Evolutionary conservation across 768 basidiomycete species (phyloP).

Genomic region (Tricholoma sp.): DNA sequence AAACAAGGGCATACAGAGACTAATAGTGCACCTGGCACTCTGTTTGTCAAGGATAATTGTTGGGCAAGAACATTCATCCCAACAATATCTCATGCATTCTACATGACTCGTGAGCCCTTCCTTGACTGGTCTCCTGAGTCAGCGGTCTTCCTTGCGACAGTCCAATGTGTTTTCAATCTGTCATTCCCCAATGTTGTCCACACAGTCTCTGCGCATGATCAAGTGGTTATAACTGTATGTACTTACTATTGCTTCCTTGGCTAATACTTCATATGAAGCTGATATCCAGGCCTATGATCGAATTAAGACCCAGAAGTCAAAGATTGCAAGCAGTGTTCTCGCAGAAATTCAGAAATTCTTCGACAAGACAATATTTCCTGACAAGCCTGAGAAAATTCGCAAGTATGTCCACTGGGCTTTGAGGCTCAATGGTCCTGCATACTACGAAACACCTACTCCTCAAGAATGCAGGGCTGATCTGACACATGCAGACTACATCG

Average conservation of each 20-base stretch:
- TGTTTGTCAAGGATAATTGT: slow-evolving; percentile 8
- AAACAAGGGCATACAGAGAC: slow-evolving; percentile 1
- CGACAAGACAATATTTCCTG: not conserved
- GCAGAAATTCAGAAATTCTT: slow-evolving; percentile 3
- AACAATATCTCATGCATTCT: slow-evolving; percentile 14
- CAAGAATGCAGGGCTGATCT: not conserved
- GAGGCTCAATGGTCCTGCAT: not conserved
- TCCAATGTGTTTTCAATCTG: no score
- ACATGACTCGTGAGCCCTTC: slow-evolving; percentile 14
- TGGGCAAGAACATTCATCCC: slow-evolving; percentile 12
- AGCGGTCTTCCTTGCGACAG: slow-evolving; percentile 1
- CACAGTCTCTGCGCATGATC: no score
- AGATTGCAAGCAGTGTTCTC: slow-evolving; percentile 4
- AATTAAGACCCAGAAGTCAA: slow-evolving; percentile 6
- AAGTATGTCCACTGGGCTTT: slow-evolving; percentile 4
- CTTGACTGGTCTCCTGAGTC: slow-evolving; percentile 7
- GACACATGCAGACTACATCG: not conserved
- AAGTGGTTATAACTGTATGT: no score
- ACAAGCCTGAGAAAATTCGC: not conserved
- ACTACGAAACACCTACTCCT: not conserved
- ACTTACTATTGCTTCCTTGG: no score
- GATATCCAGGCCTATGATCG: slow-evolving; percentile 5
- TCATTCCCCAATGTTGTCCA: no score
- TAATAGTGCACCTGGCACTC: not conserved
- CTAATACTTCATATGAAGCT: no score